Percentiles rank a stretch among this genome's conserved stretches.
These are phyloP conservation scores for Suhomyces maxii DNA, from an alignment of 1,139 yeast genomes.

Conservation along the genomic window DNA sequence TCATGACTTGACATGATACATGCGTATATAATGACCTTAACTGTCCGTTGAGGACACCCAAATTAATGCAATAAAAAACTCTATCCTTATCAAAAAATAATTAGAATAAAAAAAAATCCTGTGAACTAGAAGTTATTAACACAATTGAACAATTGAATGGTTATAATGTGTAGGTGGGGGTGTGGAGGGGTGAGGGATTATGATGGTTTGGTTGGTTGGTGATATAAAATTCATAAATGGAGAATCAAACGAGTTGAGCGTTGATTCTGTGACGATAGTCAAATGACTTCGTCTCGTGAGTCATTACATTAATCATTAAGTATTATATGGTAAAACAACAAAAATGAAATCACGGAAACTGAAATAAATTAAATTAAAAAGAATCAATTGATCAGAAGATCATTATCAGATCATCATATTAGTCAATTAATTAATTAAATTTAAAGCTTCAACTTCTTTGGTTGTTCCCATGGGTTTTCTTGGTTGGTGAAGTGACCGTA, in stretches of 20 bases:
- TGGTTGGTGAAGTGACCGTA: constrained; percentile 99
- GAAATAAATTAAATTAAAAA: neutral
- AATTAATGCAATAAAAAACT: constrained; percentile 50
- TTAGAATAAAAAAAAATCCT: constrained; percentile 10
- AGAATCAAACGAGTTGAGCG: constrained; percentile 56
- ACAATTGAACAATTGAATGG: constrained; percentile 8
- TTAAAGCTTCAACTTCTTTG: constrained; percentile 82
- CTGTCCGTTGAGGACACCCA: constrained; percentile 58
- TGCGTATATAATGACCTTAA: constrained; percentile 24
- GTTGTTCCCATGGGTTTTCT: constrained; percentile 97
- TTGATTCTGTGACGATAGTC: constrained; percentile 22
- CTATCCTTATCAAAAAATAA: constrained; percentile 33
- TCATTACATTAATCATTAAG: constrained; percentile 49
- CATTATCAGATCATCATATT: too few relatives aligned
- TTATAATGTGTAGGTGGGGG: neutral
- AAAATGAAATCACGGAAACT: neutral
- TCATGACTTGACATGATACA: neutral
- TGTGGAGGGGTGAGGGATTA: neutral
- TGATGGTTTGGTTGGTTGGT: constrained; percentile 2
- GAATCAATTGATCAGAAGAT: constrained; percentile 1
- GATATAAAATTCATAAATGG: constrained; percentile 13
- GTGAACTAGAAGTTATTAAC: constrained; percentile 9
- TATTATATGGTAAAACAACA: constrained; percentile 16
- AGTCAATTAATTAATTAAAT: constrained; percentile 5
- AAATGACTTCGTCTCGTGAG: constrained; percentile 23